Conservation (phyloP, 1,284 basidiomycete genomes). For the Trichosporon coremiiforme region DNA sequence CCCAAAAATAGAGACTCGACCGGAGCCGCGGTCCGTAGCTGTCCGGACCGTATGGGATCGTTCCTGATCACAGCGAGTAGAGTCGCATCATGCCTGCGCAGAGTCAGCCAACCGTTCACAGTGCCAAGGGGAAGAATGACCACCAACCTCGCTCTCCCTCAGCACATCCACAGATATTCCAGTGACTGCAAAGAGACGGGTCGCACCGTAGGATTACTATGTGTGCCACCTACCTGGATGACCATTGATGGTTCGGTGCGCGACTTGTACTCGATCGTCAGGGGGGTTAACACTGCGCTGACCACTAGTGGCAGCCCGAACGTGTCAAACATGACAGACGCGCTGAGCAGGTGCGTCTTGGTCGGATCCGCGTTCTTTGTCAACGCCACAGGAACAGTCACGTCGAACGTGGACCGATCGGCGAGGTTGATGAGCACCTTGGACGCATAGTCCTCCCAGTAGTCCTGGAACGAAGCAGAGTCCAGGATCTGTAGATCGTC, state of each 20-base stretch:
- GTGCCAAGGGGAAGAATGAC: background rate
- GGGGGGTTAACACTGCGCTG: constrained; percentile 27
- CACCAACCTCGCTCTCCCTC: constrained; percentile 14
- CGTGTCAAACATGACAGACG: constrained; percentile 29
- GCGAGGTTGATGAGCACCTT: constrained; percentile 30
- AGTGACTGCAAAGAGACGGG: constrained; percentile 23
- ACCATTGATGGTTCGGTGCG: constrained; percentile 24
- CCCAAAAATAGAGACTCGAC: background rate
- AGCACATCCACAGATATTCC: constrained; percentile 16
- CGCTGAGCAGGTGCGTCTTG: constrained; percentile 27
- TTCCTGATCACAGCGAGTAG: too few relatives aligned
- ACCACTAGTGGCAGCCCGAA: constrained; percentile 31
- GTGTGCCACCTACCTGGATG: constrained; percentile 33
- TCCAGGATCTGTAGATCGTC: constrained; percentile 26
- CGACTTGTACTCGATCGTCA: constrained; percentile 16
- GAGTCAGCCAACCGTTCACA: background rate
- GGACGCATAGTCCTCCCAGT: constrained; percentile 30
- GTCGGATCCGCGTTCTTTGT: constrained; percentile 16
- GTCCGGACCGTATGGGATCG: too few relatives aligned
- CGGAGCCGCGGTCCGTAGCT: background rate
- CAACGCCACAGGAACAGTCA: constrained; percentile 21
- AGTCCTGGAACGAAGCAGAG: constrained; percentile 27
- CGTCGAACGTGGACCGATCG: constrained; percentile 27
- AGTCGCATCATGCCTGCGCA: background rate
- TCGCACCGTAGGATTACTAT: constrained; percentile 26